A percentile compares a stretch with the other conserved stretches of the same genome.
Conservation (phyloP, 495 filamentous ascomycete genomes). For the Terfezia claveryi region DNA sequence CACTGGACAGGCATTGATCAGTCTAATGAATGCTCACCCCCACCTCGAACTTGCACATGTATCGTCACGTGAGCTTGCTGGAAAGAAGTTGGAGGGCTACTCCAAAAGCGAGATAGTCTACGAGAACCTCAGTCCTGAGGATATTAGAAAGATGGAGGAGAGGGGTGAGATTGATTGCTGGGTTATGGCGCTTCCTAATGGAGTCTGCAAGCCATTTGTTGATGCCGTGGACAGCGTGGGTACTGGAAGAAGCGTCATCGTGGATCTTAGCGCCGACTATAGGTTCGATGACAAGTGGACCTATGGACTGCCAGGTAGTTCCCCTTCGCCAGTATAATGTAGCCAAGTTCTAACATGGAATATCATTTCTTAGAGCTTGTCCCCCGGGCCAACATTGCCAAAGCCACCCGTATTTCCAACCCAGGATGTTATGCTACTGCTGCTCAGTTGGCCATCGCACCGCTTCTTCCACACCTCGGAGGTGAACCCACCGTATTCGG, state of each 20-base stretch:
- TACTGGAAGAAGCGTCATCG: conserved; percentile 52
- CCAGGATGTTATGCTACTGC: conserved; percentile 94
- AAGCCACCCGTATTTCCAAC: conserved; percentile 74
- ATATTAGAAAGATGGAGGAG: conserved; percentile 75
- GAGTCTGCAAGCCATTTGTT: conserved; percentile 88
- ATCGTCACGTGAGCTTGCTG: conserved; percentile 80
- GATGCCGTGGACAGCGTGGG: conserved; percentile 55
- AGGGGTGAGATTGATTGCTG: conserved; percentile 89
- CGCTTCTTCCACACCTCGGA: conserved; percentile 54
- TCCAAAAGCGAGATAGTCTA: conserved; percentile 84
- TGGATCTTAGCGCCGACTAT: conserved; percentile 90
- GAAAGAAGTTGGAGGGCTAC: conserved; percentile 77
- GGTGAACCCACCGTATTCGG: conserved; percentile 76
- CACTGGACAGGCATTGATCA: conserved; percentile 83
- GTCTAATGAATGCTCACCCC: conserved; percentile 74
- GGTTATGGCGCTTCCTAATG: conserved; percentile 96
- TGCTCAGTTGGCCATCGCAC: conserved; percentile 78
- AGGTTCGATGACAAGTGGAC: conserved; percentile 81
- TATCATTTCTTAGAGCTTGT: conserved; percentile 37
- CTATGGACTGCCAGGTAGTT: conserved; percentile 55
- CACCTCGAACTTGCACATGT: conserved; percentile 85
- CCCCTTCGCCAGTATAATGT: not conserved
- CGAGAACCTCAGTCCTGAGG: conserved; percentile 74
- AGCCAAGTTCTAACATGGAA: not conserved
- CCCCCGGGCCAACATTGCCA: conserved; percentile 49